Evolutionary conservation across 306 rosid genomes (phyloP).

Genomic region (Acmispon strigosus): DNA sequence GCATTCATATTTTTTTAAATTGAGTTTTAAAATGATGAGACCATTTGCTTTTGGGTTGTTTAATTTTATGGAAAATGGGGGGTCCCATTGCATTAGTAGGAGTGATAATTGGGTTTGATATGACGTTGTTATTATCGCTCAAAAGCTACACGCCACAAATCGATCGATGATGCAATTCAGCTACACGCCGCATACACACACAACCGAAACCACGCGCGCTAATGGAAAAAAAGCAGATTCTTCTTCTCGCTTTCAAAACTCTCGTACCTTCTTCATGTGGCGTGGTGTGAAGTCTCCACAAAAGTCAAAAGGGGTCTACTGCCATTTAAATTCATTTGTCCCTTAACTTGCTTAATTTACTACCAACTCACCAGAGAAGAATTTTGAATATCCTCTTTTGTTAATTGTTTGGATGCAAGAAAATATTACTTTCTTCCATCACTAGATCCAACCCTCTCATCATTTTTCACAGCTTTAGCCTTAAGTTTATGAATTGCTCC

Average conservation of each 20-base stretch:
- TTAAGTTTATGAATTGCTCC: too few relatives aligned
- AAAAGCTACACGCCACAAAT: conserved; percentile 67
- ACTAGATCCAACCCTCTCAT: too few relatives aligned
- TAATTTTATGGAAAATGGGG: not conserved
- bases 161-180: conserved; percentile 32
- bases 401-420: too few relatives aligned
- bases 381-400: not conserved
- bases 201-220: not conserved
- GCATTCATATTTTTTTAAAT: too few relatives aligned
- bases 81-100: conserved; percentile 13
- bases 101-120: conserved; percentile 46
- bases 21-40: not conserved
- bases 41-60: conserved; percentile 3
- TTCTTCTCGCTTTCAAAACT: not conserved
- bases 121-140: conserved; percentile 32
- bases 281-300: not conserved
- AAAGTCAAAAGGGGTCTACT: not conserved
- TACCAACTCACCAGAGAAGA: not conserved
- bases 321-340: conserved; percentile 1
- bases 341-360: not conserved
- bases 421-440: too few relatives aligned
- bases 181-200: conserved; percentile 8
- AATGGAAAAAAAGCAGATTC: conserved; percentile 12
- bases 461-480: too few relatives aligned
- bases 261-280: too few relatives aligned